These are phyloP conservation scores for Boletus huronensis DNA, from an alignment of 768 basidiomycete genomes.

Conservation along the genomic window DNA sequence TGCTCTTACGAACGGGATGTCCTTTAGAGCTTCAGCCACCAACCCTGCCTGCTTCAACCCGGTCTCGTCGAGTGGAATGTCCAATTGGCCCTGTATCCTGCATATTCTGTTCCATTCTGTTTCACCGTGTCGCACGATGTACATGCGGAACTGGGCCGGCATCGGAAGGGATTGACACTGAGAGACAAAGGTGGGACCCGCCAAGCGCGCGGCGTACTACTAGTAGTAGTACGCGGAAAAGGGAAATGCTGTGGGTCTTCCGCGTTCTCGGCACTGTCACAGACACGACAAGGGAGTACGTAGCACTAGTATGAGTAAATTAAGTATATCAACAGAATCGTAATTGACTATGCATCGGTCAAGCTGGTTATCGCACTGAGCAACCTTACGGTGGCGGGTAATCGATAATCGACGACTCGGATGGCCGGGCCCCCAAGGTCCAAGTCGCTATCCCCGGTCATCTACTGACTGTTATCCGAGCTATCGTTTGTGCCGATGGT, in stretches of 20 bases:
- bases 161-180: constrained; percentile 10
- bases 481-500: too few species aligned
- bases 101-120: constrained; percentile 61
- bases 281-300: too few species aligned
- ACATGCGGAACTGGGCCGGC: constrained; percentile 44
- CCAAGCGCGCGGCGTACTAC: too few species aligned
- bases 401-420: too few species aligned
- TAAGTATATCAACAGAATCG: not conserved
- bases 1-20: constrained; percentile 53
- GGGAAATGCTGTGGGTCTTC: too few species aligned
- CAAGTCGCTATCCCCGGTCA: too few species aligned
- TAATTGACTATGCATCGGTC: not conserved
- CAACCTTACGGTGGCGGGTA: too few species aligned
- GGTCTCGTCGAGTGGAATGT: constrained; percentile 60
- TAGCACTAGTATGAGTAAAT: not conserved
- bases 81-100: constrained; percentile 74
- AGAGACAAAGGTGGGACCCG: not conserved
- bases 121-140: constrained; percentile 76
- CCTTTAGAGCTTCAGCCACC: constrained; percentile 52
- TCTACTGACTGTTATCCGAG: too few species aligned
- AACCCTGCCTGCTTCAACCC: constrained; percentile 58
- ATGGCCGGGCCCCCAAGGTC: too few species aligned
- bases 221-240: too few species aligned
- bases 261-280: too few species aligned
- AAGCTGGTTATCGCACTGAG: too few species aligned